phyloP scores from a whole-genome alignment of 75 land plant species.

The Adiantum capillusveneris region DNA sequence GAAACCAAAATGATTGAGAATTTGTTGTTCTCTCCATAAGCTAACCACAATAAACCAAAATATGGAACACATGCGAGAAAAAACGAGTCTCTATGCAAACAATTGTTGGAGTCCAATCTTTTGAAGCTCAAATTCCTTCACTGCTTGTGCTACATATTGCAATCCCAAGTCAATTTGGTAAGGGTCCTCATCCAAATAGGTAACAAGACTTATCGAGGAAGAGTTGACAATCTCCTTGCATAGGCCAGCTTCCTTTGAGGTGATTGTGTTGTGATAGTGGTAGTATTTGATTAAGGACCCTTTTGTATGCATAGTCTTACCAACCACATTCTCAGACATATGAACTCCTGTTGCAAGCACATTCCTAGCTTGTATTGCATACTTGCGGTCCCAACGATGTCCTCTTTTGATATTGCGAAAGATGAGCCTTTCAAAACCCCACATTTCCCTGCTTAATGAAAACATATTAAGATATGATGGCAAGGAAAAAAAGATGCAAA shows the following conservation, averaged over 20 bases:
- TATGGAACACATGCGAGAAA: no score
- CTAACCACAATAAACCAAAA: no score
- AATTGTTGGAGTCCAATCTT: not conserved
- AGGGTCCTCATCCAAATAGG: conserved; percentile 5
- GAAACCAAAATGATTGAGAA: no score
- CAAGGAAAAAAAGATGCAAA: no score
- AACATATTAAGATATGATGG: no score
- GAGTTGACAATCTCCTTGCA: conserved; percentile 37
- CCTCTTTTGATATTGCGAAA: conserved; percentile 56
- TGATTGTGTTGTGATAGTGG: conserved; percentile 71
- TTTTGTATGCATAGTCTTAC: conserved; percentile 39
- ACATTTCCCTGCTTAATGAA: conserved; percentile 13
- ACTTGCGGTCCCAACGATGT: conserved; percentile 68
- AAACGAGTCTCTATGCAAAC: no score
- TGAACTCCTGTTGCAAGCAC: conserved; percentile 77
- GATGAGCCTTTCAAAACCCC: conserved; percentile 91
- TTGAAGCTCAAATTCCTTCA: conserved; percentile 7
- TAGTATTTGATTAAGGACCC: conserved; percentile 49
- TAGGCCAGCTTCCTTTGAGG: conserved; percentile 36
- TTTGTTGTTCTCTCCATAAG: no score
- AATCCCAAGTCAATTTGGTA: not conserved
- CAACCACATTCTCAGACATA: conserved; percentile 59
- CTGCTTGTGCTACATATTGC: not conserved
- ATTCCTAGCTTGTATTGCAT: conserved; percentile 68
- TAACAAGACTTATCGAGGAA: not conserved